phyloP scores from a whole-genome alignment of 2,329 filamentous ascomycete genomes.

The Monosporascus sp. region DNA sequence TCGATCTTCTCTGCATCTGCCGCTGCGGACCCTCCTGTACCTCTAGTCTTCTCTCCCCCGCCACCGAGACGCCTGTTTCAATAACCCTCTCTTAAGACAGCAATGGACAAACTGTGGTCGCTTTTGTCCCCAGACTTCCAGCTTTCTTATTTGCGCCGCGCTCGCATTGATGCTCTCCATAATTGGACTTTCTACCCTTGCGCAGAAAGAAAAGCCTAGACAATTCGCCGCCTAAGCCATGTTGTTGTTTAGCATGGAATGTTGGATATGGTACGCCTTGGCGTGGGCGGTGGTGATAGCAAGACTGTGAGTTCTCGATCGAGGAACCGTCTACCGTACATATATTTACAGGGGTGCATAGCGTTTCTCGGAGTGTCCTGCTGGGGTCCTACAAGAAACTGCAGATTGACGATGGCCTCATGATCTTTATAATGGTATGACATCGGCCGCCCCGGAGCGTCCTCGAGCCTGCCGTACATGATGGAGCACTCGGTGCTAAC shows the following conservation, averaged over 20 bases:
- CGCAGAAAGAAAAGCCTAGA: background rate
- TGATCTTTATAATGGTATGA: slow-evolving; percentile 46
- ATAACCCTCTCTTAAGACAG: too few relatives aligned
- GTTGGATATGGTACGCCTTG: slow-evolving; percentile 40
- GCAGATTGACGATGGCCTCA: slow-evolving; percentile 51
- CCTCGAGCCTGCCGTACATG: background rate
- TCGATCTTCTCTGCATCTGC: too few relatives aligned
- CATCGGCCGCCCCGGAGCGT: background rate
- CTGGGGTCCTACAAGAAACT: slow-evolving; percentile 42
- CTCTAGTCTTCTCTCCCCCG: too few relatives aligned
- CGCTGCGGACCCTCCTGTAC: too few relatives aligned
- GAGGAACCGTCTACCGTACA: background rate
- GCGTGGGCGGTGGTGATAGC: slow-evolving; percentile 31
- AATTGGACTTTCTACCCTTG: too few relatives aligned
- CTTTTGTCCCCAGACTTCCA: too few relatives aligned
- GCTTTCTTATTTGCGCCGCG: too few relatives aligned
- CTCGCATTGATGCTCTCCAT: too few relatives aligned
- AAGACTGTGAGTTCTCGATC: slow-evolving; percentile 31
- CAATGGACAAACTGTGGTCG: too few relatives aligned
- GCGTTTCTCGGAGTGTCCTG: slow-evolving; percentile 33
- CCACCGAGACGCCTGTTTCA: too few relatives aligned
- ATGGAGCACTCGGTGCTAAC: slow-evolving; percentile 1
- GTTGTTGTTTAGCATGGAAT: slow-evolving; percentile 20
- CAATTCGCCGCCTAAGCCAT: background rate
- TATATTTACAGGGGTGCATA: slow-evolving; percentile 10